Evolutionary conservation across 1,284 basidiomycete species (phyloP).

Genomic region (Cryptococcus sp.): DNA sequence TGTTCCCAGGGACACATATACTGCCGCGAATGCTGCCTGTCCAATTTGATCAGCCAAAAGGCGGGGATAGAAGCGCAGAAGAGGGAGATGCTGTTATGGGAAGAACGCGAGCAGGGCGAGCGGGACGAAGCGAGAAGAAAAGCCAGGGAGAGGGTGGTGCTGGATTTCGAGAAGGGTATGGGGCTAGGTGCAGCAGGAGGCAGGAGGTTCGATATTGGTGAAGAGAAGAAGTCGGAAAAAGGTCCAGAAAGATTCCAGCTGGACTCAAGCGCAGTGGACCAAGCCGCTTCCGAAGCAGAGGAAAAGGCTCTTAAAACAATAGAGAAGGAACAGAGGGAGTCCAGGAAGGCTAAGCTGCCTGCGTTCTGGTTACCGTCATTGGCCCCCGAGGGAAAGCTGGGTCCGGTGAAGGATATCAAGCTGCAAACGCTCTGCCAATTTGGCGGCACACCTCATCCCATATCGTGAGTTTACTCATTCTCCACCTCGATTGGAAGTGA

Average conservation of each 20-base stretch:
- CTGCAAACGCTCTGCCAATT: slow-evolving; percentile 82
- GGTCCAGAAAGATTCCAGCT: slow-evolving; percentile 74
- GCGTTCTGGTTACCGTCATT: slow-evolving; percentile 92
- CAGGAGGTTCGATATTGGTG: slow-evolving; percentile 13
- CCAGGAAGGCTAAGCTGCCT: slow-evolving; percentile 80
- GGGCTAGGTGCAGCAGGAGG: slow-evolving; percentile 54
- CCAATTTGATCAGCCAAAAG: slow-evolving; percentile 64
- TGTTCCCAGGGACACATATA: slow-evolving; percentile 79
- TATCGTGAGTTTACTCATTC: slow-evolving; percentile 62
- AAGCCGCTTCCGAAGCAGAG: slow-evolving; percentile 74
- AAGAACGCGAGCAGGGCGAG: slow-evolving; percentile 73
- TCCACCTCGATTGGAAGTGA: not conserved
- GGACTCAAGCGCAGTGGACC: slow-evolving; percentile 68
- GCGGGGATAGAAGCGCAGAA: slow-evolving; percentile 85
- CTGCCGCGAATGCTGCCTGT: slow-evolving; percentile 78
- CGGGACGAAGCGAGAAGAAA: slow-evolving; percentile 64
- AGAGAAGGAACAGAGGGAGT: slow-evolving; percentile 75
- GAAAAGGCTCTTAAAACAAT: slow-evolving; percentile 77
- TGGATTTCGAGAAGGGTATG: slow-evolving; percentile 79
- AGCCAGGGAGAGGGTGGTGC: slow-evolving; percentile 78
- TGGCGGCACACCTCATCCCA: slow-evolving; percentile 68
- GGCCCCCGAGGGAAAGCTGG: slow-evolving; percentile 69
- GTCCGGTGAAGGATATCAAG: slow-evolving; percentile 74
- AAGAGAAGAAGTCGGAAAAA: slow-evolving; percentile 54
- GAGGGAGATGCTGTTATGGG: slow-evolving; percentile 68